phyloP scores from a whole-genome alignment of 352 stramenopile species.

The Phytophthora colocasiae region DNA sequence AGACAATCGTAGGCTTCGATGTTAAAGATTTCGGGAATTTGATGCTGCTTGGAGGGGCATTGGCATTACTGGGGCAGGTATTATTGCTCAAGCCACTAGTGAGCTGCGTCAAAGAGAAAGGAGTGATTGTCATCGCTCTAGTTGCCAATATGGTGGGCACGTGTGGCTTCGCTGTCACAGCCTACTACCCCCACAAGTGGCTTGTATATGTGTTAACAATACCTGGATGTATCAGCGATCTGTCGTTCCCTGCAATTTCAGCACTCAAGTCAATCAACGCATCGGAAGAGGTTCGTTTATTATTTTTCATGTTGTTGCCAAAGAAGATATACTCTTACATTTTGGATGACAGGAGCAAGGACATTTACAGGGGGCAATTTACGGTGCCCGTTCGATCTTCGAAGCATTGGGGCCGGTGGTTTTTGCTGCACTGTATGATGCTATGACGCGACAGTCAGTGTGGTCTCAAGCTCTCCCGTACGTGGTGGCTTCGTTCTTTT shows the following conservation, averaged over 20 bases:
- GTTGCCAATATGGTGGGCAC: conserved; percentile 49
- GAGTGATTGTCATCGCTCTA: conserved; percentile 72
- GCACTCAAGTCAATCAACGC: conserved; percentile 43
- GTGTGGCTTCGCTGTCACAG: conserved; percentile 44
- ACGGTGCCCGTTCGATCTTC: conserved; percentile 68
- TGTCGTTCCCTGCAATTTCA: conserved; percentile 71
- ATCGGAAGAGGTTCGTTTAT: conserved; percentile 49
- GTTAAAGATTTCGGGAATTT: conserved; percentile 68
- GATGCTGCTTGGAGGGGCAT: conserved; percentile 64
- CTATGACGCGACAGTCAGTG: conserved; percentile 51
- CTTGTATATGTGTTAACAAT: conserved; percentile 59
- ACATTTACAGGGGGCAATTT: conserved; percentile 76
- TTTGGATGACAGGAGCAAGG: conserved; percentile 63
- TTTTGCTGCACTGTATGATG: conserved; percentile 64
- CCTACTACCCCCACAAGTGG: conserved; percentile 67
- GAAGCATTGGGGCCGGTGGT: conserved; percentile 63
- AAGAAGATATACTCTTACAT: background rate
- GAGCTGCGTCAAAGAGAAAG: conserved; percentile 60
- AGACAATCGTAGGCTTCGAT: conserved; percentile 74
- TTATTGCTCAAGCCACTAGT: conserved; percentile 74
- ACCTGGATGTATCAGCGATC: conserved; percentile 56
- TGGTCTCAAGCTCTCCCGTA: conserved; percentile 68
- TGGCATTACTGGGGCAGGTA: conserved; percentile 64
- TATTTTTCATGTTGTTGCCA: background rate
- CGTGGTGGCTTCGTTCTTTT: conserved; percentile 59